A percentile compares a stretch with the other conserved stretches of the same genome.
These are phyloP conservation scores for Boletus rufocinnamomeus DNA, from an alignment of 768 basidiomycete species.

Conservation along the genomic window DNA sequence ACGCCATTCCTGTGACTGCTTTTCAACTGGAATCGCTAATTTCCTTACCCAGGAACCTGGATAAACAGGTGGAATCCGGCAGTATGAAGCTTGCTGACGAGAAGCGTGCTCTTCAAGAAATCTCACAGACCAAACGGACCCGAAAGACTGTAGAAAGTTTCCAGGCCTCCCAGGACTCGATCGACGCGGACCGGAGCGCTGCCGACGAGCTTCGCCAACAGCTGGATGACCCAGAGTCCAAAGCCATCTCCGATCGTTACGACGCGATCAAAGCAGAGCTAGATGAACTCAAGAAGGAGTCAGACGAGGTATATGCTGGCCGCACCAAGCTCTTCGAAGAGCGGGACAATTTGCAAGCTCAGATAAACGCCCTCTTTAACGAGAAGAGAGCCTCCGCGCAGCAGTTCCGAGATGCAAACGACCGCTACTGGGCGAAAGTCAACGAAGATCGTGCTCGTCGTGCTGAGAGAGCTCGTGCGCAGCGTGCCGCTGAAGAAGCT, in stretches of 20 bases:
- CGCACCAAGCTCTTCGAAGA: conserved; percentile 86
- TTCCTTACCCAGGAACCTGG: conserved; percentile 59
- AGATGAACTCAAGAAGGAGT: conserved; percentile 81
- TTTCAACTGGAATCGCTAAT: conserved; percentile 5
- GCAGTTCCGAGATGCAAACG: conserved; percentile 78
- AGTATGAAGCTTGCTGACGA: conserved; percentile 91
- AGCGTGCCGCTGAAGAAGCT: conserved; percentile 75
- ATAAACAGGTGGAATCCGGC: conserved; percentile 91
- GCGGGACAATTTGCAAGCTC: conserved; percentile 68
- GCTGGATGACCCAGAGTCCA: conserved; percentile 88
- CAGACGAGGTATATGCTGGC: conserved; percentile 80
- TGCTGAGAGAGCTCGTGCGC: conserved; percentile 73
- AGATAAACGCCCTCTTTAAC: conserved; percentile 69
- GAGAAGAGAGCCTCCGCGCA: conserved; percentile 75
- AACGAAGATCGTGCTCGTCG: conserved; percentile 87
- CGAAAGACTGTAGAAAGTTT: conserved; percentile 80
- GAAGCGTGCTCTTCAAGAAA: conserved; percentile 92
- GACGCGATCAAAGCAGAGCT: conserved; percentile 83
- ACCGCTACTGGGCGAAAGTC: conserved; percentile 79
- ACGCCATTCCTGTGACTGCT: conserved; percentile 30
- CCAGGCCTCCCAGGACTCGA: conserved; percentile 73
- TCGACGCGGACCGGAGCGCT: conserved; percentile 72
- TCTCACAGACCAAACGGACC: conserved; percentile 67
- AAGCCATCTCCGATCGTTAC: conserved; percentile 78
- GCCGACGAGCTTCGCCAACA: conserved; percentile 81